Percentiles rank a stretch among this genome's conserved stretches.
phyloP scores from a whole-genome alignment of 169 alveolate genomes.

The Plasmodium blacklocki region DNA sequence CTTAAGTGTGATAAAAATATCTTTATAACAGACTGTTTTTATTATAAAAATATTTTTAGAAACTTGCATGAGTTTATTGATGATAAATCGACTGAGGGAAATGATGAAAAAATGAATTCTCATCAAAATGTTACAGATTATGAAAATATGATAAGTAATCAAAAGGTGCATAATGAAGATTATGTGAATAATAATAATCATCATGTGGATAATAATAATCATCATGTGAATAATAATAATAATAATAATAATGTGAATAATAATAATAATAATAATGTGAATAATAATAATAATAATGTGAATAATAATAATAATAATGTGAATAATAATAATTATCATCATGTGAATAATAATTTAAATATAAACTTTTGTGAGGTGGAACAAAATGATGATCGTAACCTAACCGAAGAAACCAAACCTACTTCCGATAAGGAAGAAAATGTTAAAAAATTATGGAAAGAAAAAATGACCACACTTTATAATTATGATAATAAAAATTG shows the following conservation, averaged over 20 bases:
- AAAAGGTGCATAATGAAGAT: background rate
- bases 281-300: background rate
- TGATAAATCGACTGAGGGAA: constrained; percentile 3
- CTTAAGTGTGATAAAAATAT: constrained; percentile 19
- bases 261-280: background rate
- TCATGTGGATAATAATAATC: background rate
- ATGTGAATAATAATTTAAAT: background rate
- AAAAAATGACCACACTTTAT: too few species aligned
- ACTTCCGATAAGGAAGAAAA: too few species aligned
- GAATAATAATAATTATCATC: too few species aligned
- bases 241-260: background rate
- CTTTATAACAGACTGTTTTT: constrained; percentile 33
- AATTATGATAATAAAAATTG: background rate
- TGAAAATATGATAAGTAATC: background rate
- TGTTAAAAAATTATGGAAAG: too few species aligned
- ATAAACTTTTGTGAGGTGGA: background rate
- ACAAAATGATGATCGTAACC: too few species aligned
- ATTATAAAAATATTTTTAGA: constrained; percentile 26
- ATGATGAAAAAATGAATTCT: background rate
- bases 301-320: background rate
- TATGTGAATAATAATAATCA: background rate
- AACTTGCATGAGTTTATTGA: constrained; percentile 28
- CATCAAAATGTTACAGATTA: background rate
- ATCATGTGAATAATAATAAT: background rate
- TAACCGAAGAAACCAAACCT: too few species aligned